Conservation (phyloP, 805 yeast genomes). For the Ogataea zsoltii region DNA sequence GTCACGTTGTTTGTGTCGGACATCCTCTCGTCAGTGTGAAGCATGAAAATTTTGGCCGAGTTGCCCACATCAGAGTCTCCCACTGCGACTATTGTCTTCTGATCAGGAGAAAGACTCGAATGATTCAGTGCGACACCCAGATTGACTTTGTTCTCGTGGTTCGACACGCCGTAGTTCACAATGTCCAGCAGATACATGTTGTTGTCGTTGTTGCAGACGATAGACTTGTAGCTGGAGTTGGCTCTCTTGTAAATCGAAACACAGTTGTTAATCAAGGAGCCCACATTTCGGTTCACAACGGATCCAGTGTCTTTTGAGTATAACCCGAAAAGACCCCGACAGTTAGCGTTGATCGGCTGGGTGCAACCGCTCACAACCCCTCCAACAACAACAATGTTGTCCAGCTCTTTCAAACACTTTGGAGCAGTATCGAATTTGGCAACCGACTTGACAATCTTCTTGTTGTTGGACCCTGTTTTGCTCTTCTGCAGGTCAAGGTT, state of each 20-base stretch:
- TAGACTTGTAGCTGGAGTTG: constrained; percentile 50
- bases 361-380: constrained; percentile 39
- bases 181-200: constrained; percentile 66
- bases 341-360: constrained; percentile 29
- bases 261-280: constrained; percentile 82
- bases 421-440: constrained; percentile 66
- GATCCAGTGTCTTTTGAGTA: constrained; percentile 51
- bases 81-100: constrained; percentile 57
- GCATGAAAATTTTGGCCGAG: constrained; percentile 59
- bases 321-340: constrained; percentile 67
- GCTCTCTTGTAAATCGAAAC: constrained; percentile 54
- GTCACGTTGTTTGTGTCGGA: constrained; percentile 37
- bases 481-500: constrained; percentile 7
- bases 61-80: constrained; percentile 53
- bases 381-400: constrained; percentile 51
- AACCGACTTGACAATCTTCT: constrained; percentile 37
- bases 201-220: constrained; percentile 83
- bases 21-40: constrained; percentile 42
- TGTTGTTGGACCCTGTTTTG: constrained; percentile 15
- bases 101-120: constrained; percentile 66
- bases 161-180: constrained; percentile 42
- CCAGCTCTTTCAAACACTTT: constrained; percentile 63
- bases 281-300: constrained; percentile 57
- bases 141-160: constrained; percentile 35
- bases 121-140: constrained; percentile 74